Evolutionary conservation across 768 basidiomycete genomes (phyloP).

Genomic region (Amanita fuliginea): DNA sequence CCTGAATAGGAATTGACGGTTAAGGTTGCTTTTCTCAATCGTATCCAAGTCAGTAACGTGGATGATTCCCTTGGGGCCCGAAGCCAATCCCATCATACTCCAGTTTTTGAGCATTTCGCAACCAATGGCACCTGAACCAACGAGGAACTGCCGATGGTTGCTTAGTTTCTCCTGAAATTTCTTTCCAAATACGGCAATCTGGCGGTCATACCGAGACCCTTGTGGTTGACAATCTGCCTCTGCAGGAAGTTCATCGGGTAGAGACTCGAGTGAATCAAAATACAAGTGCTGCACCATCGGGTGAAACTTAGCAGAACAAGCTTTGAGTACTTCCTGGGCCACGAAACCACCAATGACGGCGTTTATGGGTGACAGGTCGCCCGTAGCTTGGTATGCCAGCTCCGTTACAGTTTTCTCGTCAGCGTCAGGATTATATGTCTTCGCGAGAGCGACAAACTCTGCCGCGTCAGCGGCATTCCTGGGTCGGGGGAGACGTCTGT

Average conservation of each 20-base stretch:
- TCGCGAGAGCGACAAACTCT: conserved; percentile 61
- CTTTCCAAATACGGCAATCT: conserved; percentile 94
- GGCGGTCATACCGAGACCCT: conserved; percentile 83
- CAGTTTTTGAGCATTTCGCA: conserved; percentile 99
- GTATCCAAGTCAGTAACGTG: conserved; percentile 97
- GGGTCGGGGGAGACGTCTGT: conserved; percentile 68
- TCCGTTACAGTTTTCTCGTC: conserved; percentile 79
- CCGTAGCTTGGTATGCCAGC: conserved; percentile 83
- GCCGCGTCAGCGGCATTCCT: conserved; percentile 76
- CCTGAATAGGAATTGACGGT: conserved; percentile 96
- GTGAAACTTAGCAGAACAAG: conserved; percentile 95
- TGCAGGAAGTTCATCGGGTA: conserved; percentile 64
- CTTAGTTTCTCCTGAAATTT: conserved; percentile 86
- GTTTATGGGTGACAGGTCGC: conserved; percentile 81
- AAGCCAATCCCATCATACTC: conserved; percentile 95
- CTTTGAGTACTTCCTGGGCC: conserved; percentile 96
- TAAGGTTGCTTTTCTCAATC: conserved; percentile 98
- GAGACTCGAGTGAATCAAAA: conserved; percentile 94
- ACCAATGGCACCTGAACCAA: conserved; percentile 97
- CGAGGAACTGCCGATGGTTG: conserved; percentile 88
- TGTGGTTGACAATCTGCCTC: conserved; percentile 78
- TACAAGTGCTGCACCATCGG: conserved; percentile 93
- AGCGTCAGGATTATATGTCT: conserved; percentile 62
- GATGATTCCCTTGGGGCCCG: conserved; percentile 68
- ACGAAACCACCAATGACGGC: conserved; percentile 97